These are phyloP conservation scores for Pseudocercospora musae DNA, from an alignment of 2,329 filamentous ascomycete genomes.

Conservation along the genomic window DNA sequence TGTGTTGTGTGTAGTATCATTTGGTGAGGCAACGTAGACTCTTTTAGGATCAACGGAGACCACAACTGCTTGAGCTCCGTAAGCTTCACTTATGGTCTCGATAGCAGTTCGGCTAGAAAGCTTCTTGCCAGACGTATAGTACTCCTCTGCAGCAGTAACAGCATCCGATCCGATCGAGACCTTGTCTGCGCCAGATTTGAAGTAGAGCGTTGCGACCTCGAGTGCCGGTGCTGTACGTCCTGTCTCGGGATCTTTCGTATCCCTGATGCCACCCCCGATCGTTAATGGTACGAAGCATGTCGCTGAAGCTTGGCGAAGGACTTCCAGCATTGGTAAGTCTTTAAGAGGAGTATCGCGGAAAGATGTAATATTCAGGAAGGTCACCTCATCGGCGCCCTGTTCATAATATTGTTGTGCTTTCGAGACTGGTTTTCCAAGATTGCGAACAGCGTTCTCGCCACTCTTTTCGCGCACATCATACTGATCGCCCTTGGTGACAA, in stretches of 20 bases:
- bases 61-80: conserved; percentile 95
- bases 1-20: conserved; percentile 70
- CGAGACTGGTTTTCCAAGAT: conserved; percentile 94
- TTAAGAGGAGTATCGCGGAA: conserved; percentile 93
- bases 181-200: conserved; percentile 95
- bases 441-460: conserved; percentile 66
- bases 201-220: conserved; percentile 94
- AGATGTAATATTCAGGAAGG: conserved; percentile 96
- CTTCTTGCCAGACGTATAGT: conserved; percentile 66
- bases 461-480: conserved; percentile 96
- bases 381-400: conserved; percentile 93
- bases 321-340: conserved; percentile 93
- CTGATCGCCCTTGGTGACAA: conserved; percentile 97
- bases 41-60: conserved; percentile 92
- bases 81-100: conserved; percentile 88
- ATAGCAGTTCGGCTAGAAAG: conserved; percentile 83
- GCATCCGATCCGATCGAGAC: conserved; percentile 95
- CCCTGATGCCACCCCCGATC: conserved; percentile 90
- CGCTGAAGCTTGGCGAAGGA: conserved; percentile 78
- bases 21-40: conserved; percentile 71
- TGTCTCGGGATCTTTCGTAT: conserved; percentile 79
- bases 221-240: conserved; percentile 83
- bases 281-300: conserved; percentile 96
- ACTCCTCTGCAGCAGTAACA: conserved; percentile 87
- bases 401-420: conserved; percentile 93